Evolutionary conservation across 139 green algal species (phyloP), one percentile per base, ranked within the genome.

Genomic region (Chlorella sp.): DNA sequence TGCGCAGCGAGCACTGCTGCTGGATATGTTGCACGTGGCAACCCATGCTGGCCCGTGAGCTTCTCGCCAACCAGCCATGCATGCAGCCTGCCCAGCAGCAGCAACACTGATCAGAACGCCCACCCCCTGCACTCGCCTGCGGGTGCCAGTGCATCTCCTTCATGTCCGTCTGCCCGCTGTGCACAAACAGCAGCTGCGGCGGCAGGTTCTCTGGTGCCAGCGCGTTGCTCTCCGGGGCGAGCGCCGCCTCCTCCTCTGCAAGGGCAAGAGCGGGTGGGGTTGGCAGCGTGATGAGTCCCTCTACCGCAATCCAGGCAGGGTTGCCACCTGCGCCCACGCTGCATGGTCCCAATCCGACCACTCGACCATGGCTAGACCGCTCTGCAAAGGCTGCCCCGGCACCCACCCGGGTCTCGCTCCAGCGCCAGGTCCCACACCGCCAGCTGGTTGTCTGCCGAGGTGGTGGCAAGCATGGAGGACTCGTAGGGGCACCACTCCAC

Each of bases 121-220:
- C 32, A 28, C 30, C 15, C 39, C 18, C 70, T 15, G 21, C 23
- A 11, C 73, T 23, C 34, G 69, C 75, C 75, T 81, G 75, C 4
- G 87, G 63, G 88, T 99, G 97, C 97, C 97, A 99, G 84, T 98
- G 96, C 86, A 94, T 83, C 91, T 99, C 97, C 94, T 99, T 99
- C 26, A 98, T 86, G 87, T 99, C 91, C 0, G 85, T 88, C 90
- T 99, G 95, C 17, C 97, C 97, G 70, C 94, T 91, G 88, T 99
- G 97, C 73, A 99, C 88, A 88, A 99, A 99, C 80, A 99, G 90
- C 84, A 98, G 91, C 90, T 98, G 95, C 26, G 94, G 85, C 26
- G 95, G 95, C 69, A 98, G 83, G 81, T 98, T 95, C 26, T 92
- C 88, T 20, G 96, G 96, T 34, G 92, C 88, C 38, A 83, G 84